These are phyloP conservation scores for Pisolithus microcarpus DNA, from an alignment of 768 basidiomycete species.

Conservation along the genomic window DNA sequence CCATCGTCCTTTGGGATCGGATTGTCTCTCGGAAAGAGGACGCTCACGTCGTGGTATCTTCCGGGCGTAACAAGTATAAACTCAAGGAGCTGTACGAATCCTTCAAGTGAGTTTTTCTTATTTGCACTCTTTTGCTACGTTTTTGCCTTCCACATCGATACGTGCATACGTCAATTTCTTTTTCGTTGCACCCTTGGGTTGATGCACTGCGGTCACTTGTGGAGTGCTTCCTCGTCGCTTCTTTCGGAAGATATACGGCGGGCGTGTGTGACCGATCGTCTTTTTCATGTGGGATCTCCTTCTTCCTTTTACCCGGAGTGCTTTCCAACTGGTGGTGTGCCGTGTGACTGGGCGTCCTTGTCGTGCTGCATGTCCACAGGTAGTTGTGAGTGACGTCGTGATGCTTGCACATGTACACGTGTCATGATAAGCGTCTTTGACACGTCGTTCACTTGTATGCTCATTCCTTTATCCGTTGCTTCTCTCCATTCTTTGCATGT, in stretches of 20 bases:
- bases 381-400: too few relatives aligned
- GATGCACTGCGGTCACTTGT: neutral
- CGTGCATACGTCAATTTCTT: too few relatives aligned
- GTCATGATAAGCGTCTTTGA: neutral
- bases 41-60: constrained; percentile 42
- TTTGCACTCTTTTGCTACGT: neutral
- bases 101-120: constrained; percentile 54
- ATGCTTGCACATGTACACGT: neutral
- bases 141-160: neutral
- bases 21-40: constrained; percentile 79
- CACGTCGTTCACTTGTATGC: neutral
- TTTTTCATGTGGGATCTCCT: too few relatives aligned
- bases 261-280: too few relatives aligned
- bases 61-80: constrained; percentile 74
- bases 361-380: too few relatives aligned
- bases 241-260: too few relatives aligned
- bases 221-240: too few relatives aligned
- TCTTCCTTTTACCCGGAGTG: too few relatives aligned
- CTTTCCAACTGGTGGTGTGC: too few relatives aligned
- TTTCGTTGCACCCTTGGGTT: neutral
- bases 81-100: constrained; percentile 67
- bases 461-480: neutral
- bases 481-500: neutral
- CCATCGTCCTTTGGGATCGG: constrained; percentile 88
- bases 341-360: too few relatives aligned